A percentile compares a stretch with the other conserved stretches of the same genome.
Conservation (phyloP, 495 filamentous ascomycete species). For the Evernia prunastri region DNA sequence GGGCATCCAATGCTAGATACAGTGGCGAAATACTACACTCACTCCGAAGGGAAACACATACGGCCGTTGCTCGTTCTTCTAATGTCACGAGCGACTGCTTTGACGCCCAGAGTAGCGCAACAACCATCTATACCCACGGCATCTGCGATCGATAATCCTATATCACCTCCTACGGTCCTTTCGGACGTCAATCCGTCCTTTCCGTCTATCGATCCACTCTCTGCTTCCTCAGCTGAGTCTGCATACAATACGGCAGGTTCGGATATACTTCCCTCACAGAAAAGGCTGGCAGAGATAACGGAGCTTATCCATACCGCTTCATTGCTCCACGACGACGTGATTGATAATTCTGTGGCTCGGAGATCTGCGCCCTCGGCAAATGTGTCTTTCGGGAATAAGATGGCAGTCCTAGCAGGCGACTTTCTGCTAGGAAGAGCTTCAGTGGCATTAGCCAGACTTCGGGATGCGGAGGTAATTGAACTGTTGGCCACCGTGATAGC, state of each 20-base stretch:
- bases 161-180: conserved; percentile 69
- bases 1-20: conserved; percentile 90
- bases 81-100: conserved; percentile 86
- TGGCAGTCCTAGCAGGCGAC: conserved; percentile 94
- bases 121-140: conserved; percentile 17
- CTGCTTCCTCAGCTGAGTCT: conserved; percentile 43
- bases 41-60: conserved; percentile 92
- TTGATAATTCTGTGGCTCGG: conserved; percentile 80
- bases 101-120: conserved; percentile 58
- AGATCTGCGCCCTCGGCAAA: conserved; percentile 84
- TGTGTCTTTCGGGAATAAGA: conserved; percentile 93
- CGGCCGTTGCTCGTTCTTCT: conserved; percentile 88
- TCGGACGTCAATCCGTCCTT: conserved; percentile 75
- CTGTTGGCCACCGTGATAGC: conserved; percentile 93
- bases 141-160: conserved; percentile 59
- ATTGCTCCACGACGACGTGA: conserved; percentile 94
- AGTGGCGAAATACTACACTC: conserved; percentile 97
- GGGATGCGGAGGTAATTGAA: conserved; percentile 90
- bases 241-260: conserved; percentile 49
- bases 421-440: conserved; percentile 91
- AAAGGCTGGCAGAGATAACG: conserved; percentile 89
- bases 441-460: conserved; percentile 81
- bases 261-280: conserved; percentile 85
- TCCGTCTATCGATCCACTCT: conserved; percentile 39
- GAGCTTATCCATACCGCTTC: conserved; percentile 97